Evolutionary conservation across 768 basidiomycete species (phyloP).

Genomic region (Leucogyrophana mollusca): DNA sequence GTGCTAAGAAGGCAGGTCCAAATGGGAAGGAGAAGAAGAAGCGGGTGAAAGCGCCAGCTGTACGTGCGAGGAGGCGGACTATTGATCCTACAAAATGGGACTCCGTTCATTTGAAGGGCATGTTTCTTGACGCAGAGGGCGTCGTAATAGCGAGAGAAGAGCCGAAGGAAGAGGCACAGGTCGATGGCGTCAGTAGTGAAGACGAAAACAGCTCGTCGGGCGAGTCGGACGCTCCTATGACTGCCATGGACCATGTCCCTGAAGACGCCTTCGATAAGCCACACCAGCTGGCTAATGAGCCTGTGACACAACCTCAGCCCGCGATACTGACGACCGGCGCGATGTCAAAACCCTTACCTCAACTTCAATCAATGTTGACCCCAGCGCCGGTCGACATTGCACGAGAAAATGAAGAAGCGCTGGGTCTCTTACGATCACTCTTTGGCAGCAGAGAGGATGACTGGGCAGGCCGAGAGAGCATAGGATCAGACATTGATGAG

Average conservation of each 20-base stretch:
- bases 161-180: too few relatives aligned
- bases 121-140: slow-evolving; percentile 51
- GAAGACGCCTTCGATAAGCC: too few relatives aligned
- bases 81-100: slow-evolving; percentile 78
- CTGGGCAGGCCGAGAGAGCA: slow-evolving; percentile 61
- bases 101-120: slow-evolving; percentile 66
- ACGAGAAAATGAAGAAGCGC: slow-evolving; percentile 43
- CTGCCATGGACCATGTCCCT: too few relatives aligned
- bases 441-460: slow-evolving; percentile 49
- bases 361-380: too few relatives aligned
- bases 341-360: too few relatives aligned
- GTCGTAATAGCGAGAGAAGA: too few relatives aligned
- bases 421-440: slow-evolving; percentile 50
- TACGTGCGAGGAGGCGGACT: slow-evolving; percentile 56
- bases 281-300: too few relatives aligned
- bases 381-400: slow-evolving; percentile 28
- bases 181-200: not conserved
- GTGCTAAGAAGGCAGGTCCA: slow-evolving; percentile 10
- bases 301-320: too few relatives aligned
- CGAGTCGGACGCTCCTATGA: not conserved
- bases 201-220: not conserved
- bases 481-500: slow-evolving; percentile 55
- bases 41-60: slow-evolving; percentile 47
- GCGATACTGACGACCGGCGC: too few relatives aligned
- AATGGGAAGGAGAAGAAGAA: slow-evolving; percentile 33